phyloP scores from a whole-genome alignment of 2,329 filamentous ascomycete genomes.

The Trichoderma afroharzianum region DNA sequence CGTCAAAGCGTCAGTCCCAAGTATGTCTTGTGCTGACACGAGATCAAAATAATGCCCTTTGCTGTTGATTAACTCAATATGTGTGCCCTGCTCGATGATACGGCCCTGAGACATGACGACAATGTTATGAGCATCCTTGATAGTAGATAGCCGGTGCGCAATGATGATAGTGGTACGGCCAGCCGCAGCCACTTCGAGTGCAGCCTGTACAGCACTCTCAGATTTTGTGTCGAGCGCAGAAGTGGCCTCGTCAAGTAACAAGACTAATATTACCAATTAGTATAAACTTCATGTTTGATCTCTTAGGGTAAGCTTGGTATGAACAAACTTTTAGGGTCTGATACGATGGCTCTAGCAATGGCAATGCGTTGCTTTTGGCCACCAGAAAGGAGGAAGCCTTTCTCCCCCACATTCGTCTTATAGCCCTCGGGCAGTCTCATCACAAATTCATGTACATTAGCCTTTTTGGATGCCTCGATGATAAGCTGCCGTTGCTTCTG shows the following conservation, averaged over 20 bases:
- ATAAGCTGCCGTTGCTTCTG: neutral
- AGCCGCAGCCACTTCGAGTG: neutral
- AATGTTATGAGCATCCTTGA: neutral
- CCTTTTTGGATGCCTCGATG: neutral
- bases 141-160: neutral
- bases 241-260: constrained; percentile 15
- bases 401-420: neutral
- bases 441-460: neutral
- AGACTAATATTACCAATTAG: neutral
- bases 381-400: neutral
- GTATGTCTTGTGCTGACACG: neutral
- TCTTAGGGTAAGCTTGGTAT: neutral
- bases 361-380: constrained; percentile 10
- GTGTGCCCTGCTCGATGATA: neutral
- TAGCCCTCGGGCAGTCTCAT: neutral
- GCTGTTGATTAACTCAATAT: neutral
- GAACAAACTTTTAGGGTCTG: neutral
- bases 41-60: neutral
- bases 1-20: neutral
- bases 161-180: neutral
- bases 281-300: too few relatives aligned
- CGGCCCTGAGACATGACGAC: neutral
- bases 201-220: neutral
- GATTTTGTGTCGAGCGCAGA: neutral
- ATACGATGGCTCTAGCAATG: neutral